Percentiles rank a stretch among this genome's conserved stretches.
These are phyloP conservation scores for Entophlyctis helioformis DNA, from an alignment of 192 early-diverging fungal genomes.

Conservation along the genomic window DNA sequence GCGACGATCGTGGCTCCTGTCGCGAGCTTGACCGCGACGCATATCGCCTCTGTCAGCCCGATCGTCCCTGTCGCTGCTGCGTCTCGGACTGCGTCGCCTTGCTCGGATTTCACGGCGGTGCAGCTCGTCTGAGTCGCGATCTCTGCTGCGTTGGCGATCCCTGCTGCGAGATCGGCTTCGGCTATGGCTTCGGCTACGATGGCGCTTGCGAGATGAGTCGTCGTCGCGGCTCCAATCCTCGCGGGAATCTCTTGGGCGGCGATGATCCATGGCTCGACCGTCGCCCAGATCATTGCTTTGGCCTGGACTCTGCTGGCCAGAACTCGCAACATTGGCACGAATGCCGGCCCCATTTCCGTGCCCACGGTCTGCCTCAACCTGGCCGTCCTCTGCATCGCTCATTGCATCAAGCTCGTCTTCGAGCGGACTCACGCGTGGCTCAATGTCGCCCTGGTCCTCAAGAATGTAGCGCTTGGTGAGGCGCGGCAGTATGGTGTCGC, in stretches of 20 bases:
- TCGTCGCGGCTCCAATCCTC: neutral
- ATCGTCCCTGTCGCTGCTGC: neutral
- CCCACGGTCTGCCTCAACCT: neutral
- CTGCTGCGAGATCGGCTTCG: neutral
- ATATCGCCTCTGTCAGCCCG: neutral
- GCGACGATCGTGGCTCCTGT: neutral
- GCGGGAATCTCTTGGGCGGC: neutral
- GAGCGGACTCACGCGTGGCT: conserved; percentile 65
- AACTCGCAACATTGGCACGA: neutral
- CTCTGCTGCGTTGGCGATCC: neutral
- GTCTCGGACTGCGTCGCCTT: neutral
- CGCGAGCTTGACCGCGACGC: neutral
- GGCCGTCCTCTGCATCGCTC: conserved; percentile 2
- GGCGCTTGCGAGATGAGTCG: conserved; percentile 1
- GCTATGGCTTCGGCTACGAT: neutral
- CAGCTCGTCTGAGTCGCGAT: neutral
- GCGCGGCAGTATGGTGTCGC: conserved; percentile 80
- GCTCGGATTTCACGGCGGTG: too few species aligned
- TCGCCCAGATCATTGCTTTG: conserved; percentile 4
- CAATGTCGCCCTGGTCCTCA: conserved; percentile 74
- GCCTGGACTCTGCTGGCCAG: conserved; percentile 6
- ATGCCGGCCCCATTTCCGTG: neutral
- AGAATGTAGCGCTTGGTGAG: conserved; percentile 66
- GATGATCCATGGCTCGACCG: neutral
- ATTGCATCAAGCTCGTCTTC: conserved; percentile 39